A percentile compares a stretch with the other conserved stretches of the same genome.
phyloP scores from a whole-genome alignment of 2,329 filamentous ascomycete species.

The Monosporascus sp. region DNA sequence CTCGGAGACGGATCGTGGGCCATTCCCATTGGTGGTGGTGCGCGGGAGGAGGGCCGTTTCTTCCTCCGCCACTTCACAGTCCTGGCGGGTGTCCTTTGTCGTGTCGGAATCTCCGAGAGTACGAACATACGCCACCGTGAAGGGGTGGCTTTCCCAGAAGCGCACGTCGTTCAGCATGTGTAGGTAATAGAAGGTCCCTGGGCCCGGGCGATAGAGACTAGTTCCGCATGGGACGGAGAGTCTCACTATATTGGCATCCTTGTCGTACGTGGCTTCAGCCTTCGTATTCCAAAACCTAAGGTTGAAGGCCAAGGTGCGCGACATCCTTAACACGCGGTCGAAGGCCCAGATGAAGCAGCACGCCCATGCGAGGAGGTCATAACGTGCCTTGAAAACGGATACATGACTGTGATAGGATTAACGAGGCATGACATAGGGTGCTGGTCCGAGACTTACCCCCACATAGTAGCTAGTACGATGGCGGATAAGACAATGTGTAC shows the following conservation, averaged over 20 bases:
- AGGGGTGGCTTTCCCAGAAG: conserved; percentile 46
- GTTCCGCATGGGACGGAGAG: conserved; percentile 31
- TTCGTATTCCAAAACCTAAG: conserved; percentile 29
- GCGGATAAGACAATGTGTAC: conserved; percentile 48
- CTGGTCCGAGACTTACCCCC: conserved; percentile 36
- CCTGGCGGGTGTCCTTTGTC: background rate
- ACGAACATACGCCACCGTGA: conserved; percentile 35
- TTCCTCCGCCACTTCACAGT: conserved; percentile 7
- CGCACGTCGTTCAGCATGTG: conserved; percentile 33
- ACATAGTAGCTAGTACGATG: conserved; percentile 43
- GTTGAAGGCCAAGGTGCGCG: conserved; percentile 37
- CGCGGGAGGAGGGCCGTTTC: background rate
- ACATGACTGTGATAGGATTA: conserved; percentile 32
- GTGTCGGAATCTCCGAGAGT: background rate
- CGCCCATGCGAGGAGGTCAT: conserved; percentile 44
- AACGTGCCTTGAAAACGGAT: conserved; percentile 45
- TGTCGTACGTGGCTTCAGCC: conserved; percentile 29
- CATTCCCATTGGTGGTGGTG: too few relatives aligned
- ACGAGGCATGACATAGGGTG: background rate
- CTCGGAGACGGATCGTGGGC: background rate
- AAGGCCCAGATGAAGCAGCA: conserved; percentile 43
- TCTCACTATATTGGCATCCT: conserved; percentile 35
- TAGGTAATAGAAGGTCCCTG: conserved; percentile 42
- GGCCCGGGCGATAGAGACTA: conserved; percentile 27
- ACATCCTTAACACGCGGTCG: conserved; percentile 41